Conservation (phyloP, 73 alveolate genomes). For the Uronychia binucleata region DNA sequence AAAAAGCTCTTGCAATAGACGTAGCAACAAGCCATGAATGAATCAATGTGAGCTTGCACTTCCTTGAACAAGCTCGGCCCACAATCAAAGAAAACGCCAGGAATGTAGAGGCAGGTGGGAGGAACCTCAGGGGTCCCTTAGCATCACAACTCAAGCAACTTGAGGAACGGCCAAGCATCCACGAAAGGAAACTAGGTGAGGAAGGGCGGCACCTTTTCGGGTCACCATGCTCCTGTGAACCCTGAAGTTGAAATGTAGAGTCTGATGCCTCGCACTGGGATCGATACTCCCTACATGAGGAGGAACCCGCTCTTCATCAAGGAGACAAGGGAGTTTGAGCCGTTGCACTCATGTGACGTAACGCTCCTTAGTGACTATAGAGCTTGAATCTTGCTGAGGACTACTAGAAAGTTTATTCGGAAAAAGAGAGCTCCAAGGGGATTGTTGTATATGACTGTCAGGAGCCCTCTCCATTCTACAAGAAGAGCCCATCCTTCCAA, state of each 20-base stretch:
- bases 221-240: too few species aligned
- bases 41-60: not conserved
- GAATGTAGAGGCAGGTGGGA: not conserved
- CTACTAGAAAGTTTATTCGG: not conserved
- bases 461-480: conserved; percentile 28
- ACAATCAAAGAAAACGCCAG: not conserved
- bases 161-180: not conserved
- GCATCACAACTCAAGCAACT: not conserved
- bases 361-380: conserved; percentile 7
- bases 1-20: not conserved
- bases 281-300: conserved; percentile 28
- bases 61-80: not conserved
- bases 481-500: not conserved
- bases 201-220: too few species aligned
- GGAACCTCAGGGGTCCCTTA: not conserved
- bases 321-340: conserved; percentile 18
- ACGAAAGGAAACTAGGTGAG: too few species aligned
- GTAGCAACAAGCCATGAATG: not conserved
- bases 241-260: not conserved
- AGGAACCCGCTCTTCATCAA: conserved; percentile 6
- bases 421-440: not conserved
- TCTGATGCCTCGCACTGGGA: conserved; percentile 36
- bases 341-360: not conserved
- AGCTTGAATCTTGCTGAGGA: conserved; percentile 19
- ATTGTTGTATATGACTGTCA: conserved; percentile 20